Base-by-base conservation (phyloP, 1,284 basidiomycete species). In the Cryptococcus sp. region DNA sequence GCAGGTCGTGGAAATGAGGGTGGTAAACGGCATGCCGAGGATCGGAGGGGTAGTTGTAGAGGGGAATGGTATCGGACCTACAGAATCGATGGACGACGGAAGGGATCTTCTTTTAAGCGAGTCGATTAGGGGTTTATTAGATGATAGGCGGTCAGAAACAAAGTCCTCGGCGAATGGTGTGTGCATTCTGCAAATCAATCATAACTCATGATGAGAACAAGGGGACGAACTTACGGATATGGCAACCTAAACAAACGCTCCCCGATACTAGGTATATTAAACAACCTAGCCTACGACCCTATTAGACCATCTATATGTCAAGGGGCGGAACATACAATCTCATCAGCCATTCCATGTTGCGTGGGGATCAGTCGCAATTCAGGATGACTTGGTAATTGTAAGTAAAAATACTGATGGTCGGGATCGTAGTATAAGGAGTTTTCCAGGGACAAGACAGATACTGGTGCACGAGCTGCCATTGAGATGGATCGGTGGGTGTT, bases 321-420 rank as follows among this genome's bases (percentile, higher is more conserved):
- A 31, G 15, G n/a, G 8, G 36, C 43, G 11, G 8, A 23, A 56
- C 57, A 46, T 46, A 64, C 65, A 0, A 63, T n/a, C 3, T 60
- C 57, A 14, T 59, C 57, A 13, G 56, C 65, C 30, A 60, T 56
- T 8, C 60, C 65, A 1, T 46, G 33, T 4, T 61, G 56, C 33
- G 59, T 58, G 7, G 61, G 63, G 30, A 57, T 58, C 10, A 65
- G 31, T 31, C 65, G 56, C 15, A 65, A 50, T 33, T 57, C 49
- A 13, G 64, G 64, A 47, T 55, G 61, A 0, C 57, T 57, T 4
- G 65, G 63, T 3, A 63, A 52, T 50, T 63, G 65, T 46, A 67
- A 59, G 52, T 67, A 67, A 4, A 58, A 52, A 49, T 65, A 61
- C 35, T 58, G 41, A 34, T 58, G 48, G 15, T 54, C 60, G 3